These are phyloP conservation scores for Epichloe brachyelytri DNA, from an alignment of 2,329 filamentous ascomycete species.

Conservation along the genomic window DNA sequence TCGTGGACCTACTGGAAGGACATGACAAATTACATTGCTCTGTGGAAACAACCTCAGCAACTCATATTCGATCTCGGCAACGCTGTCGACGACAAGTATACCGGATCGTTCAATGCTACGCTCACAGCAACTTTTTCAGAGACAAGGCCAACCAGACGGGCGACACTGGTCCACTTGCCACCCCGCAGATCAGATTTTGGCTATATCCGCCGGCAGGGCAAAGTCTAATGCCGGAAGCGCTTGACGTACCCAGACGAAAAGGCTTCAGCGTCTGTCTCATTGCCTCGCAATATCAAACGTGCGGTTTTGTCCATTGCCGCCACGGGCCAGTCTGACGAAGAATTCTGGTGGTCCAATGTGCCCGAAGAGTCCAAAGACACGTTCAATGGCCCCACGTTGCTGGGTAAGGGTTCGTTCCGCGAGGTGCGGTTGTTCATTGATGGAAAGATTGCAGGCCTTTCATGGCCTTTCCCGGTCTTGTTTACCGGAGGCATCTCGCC, in stretches of 20 bases:
- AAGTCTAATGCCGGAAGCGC: conserved; percentile 37
- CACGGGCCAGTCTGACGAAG: conserved; percentile 62
- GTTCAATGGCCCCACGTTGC: conserved; percentile 46
- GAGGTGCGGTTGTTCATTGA: conserved; percentile 71
- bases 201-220: conserved; percentile 45
- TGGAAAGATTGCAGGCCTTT: conserved; percentile 56
- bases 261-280: conserved; percentile 42
- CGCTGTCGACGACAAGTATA: conserved; percentile 56
- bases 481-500: conserved; percentile 73
- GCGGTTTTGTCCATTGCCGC: conserved; percentile 67
- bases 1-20: conserved; percentile 69
- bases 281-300: conserved; percentile 54
- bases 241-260: conserved; percentile 53
- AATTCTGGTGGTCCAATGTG: conserved; percentile 80
- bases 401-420: conserved; percentile 60
- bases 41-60: conserved; percentile 59
- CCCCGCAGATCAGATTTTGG: conserved; percentile 52
- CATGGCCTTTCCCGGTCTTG: conserved; percentile 72
- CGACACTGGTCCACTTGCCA: not conserved
- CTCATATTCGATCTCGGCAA: conserved; percentile 74
- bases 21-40: conserved; percentile 54
- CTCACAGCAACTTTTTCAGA: conserved; percentile 58
- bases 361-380: conserved; percentile 45
- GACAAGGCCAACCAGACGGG: conserved; percentile 12
- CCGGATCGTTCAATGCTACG: conserved; percentile 59